Conservation (phyloP, 2,329 filamentous ascomycete genomes). For the Pseudogymnoascus sp. region DNA sequence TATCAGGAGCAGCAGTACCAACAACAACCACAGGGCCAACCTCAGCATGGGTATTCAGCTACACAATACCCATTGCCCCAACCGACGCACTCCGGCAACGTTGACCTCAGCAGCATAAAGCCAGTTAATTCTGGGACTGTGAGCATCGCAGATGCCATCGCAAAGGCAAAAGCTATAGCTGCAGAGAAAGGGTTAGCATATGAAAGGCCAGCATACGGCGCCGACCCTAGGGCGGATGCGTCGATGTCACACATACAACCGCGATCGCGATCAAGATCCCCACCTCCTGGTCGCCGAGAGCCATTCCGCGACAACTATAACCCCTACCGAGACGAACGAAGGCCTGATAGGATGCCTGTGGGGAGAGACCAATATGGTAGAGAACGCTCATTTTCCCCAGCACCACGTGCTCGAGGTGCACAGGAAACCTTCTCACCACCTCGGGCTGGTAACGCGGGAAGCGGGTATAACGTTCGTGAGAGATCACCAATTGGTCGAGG, state of each 20-base stretch:
- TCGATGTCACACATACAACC: constrained; percentile 47
- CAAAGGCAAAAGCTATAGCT: constrained; percentile 75
- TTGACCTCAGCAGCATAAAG: constrained; percentile 74
- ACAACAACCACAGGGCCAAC: constrained; percentile 35
- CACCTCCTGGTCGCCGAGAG: constrained; percentile 60
- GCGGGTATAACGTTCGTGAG: constrained; percentile 39
- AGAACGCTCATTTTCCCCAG: constrained; percentile 67
- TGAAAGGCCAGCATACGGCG: constrained; percentile 43
- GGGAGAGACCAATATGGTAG: constrained; percentile 52
- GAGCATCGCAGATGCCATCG: constrained; percentile 76
- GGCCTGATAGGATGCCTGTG: constrained; percentile 52
- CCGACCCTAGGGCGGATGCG: constrained; percentile 18
- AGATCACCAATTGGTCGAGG: constrained; percentile 49
- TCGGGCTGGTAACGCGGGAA: constrained; percentile 36
- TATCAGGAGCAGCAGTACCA: constrained; percentile 22
- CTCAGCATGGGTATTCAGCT: constrained; percentile 34
- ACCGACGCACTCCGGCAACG: constrained; percentile 64
- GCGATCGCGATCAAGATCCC: constrained; percentile 63
- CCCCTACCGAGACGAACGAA: constrained; percentile 78
- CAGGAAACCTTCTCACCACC: constrained; percentile 54
- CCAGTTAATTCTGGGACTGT: constrained; percentile 74
- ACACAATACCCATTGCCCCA: constrained; percentile 34
- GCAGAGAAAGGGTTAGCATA: constrained; percentile 68
- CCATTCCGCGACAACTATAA: constrained; percentile 68
- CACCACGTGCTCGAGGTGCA: constrained; percentile 44